Evolutionary conservation across 2,329 filamentous ascomycete genomes (phyloP).

Genomic region (Clathrospora elynae): DNA sequence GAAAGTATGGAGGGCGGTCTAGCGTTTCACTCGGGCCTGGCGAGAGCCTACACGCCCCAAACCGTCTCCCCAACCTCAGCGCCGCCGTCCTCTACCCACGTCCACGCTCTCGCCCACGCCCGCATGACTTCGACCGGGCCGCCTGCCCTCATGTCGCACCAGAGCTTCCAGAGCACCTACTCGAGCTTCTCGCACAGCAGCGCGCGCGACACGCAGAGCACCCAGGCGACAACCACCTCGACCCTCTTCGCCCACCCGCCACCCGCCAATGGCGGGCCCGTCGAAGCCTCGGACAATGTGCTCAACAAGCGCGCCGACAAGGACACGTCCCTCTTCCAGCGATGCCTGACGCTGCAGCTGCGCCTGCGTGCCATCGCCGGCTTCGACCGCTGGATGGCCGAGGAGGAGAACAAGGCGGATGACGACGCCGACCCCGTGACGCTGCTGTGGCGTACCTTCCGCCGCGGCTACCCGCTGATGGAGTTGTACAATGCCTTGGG

Average conservation of each 20-base stretch:
- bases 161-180: conserved; percentile 55
- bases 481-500: conserved; percentile 86
- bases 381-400: conserved; percentile 74
- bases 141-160: conserved; percentile 51
- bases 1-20: conserved; percentile 41
- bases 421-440: conserved; percentile 81
- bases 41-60: conserved; percentile 27
- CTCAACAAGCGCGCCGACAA: conserved; percentile 97
- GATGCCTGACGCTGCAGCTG: conserved; percentile 83
- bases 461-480: conserved; percentile 81
- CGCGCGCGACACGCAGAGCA: conserved; percentile 55
- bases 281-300: conserved; percentile 85
- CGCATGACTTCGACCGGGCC: conserved; percentile 46
- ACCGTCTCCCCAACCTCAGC: conserved; percentile 21
- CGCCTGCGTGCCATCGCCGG: conserved; percentile 81
- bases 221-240: conserved; percentile 52
- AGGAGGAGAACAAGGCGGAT: conserved; percentile 72
- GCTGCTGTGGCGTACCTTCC: conserved; percentile 85
- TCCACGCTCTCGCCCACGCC: conserved; percentile 32
- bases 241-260: conserved; percentile 52
- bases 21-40: conserved; percentile 26
- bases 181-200: conserved; percentile 55
- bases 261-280: conserved; percentile 61
- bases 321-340: conserved; percentile 89
- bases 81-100: conserved; percentile 28